Conservation (phyloP, 2,329 filamentous ascomycete genomes). For the Gaeumannomyces tritici region DNA sequence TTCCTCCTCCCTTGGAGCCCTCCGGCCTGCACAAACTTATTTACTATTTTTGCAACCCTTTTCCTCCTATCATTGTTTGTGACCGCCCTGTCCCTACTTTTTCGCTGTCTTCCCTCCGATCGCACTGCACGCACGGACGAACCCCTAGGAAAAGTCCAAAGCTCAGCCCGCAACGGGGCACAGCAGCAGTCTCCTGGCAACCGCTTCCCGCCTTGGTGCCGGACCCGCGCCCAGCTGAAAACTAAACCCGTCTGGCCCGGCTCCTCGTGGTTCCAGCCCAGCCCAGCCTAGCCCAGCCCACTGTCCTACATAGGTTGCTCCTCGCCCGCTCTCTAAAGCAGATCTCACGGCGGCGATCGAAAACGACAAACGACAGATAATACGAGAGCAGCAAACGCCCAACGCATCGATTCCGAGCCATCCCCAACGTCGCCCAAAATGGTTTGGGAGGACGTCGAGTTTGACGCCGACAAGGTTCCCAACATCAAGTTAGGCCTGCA, state of each 20-base stretch:
- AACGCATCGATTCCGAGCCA: neutral
- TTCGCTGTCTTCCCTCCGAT: neutral
- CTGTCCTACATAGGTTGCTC: neutral
- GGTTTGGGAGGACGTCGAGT: conserved; percentile 39
- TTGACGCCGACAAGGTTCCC: conserved; percentile 45
- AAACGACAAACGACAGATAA: neutral
- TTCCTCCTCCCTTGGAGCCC: neutral
- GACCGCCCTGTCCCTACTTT: neutral
- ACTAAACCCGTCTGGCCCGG: neutral
- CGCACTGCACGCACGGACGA: neutral
- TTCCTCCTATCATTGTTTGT: neutral
- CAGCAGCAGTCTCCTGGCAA: neutral
- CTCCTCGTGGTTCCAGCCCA: neutral
- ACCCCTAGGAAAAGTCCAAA: neutral
- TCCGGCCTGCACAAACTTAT: neutral
- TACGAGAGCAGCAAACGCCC: neutral
- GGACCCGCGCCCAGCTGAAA: neutral
- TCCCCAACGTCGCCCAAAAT: neutral
- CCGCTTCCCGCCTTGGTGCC: too few relatives aligned
- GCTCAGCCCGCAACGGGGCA: neutral
- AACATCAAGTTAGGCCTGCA: conserved; percentile 49
- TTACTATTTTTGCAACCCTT: neutral
- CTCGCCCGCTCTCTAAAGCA: neutral
- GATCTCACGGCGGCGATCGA: too few relatives aligned
- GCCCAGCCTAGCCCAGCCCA: neutral